Conservation (phyloP, 106 monocot species). For the Narthecium ossifragum region DNA sequence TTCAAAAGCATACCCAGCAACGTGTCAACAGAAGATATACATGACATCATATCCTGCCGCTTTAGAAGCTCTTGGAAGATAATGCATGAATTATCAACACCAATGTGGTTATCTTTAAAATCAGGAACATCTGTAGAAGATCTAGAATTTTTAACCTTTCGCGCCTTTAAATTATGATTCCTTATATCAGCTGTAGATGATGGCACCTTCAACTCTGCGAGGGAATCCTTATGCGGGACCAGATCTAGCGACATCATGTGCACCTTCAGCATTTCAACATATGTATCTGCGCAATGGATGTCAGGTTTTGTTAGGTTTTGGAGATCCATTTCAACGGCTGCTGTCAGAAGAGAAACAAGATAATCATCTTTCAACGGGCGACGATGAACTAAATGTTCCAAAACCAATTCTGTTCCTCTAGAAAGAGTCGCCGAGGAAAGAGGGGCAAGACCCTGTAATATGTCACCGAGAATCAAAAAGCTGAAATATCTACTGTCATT, state of each 20-base stretch:
- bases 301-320: constrained; percentile 18
- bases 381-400: constrained; percentile 47
- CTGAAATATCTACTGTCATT: not conserved
- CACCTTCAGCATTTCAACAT: constrained; percentile 31
- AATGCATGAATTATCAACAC: constrained; percentile 30
- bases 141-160: not conserved
- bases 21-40: constrained; percentile 38
- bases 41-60: constrained; percentile 36
- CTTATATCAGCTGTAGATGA: not conserved
- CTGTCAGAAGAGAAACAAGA: constrained; percentile 36
- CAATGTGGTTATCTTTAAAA: not conserved
- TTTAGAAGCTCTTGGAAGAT: constrained; percentile 47
- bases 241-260: constrained; percentile 37
- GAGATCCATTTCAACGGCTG: constrained; percentile 57
- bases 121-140: not conserved
- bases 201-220: not conserved
- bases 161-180: not conserved
- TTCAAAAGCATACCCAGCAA: constrained; percentile 23
- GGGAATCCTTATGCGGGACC: not conserved
- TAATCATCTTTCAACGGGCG: constrained; percentile 30
- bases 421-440: constrained; percentile 51
- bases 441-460: constrained; percentile 53
- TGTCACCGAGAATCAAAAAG: not conserved
- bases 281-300: constrained; percentile 13
- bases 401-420: constrained; percentile 48